phyloP scores from a whole-genome alignment of 306 rosid genomes.

The Aeschynomene evenia region DNA sequence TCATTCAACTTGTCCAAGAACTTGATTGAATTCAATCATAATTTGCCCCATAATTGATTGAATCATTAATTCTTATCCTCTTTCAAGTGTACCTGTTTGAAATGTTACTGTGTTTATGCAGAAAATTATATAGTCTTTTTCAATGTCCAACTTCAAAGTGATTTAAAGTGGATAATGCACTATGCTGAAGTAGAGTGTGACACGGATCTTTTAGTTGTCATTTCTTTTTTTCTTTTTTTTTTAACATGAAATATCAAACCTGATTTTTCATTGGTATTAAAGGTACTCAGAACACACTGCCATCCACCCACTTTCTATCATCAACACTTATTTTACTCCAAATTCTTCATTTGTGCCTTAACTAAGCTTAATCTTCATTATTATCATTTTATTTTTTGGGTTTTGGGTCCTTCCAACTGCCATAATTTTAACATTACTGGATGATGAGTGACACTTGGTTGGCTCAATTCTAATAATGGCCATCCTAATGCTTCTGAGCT shows the following conservation, averaged over 20 bases:
- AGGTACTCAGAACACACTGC: constrained; percentile 30
- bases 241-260: constrained; percentile 35
- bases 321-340: constrained; percentile 26
- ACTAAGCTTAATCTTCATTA: constrained; percentile 33
- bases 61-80: neutral
- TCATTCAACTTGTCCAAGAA: neutral
- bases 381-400: constrained; percentile 20
- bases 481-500: constrained; percentile 31
- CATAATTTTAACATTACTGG: constrained; percentile 34
- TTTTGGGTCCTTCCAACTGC: constrained; percentile 11
- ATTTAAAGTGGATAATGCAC: constrained; percentile 46
- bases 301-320: constrained; percentile 34
- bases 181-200: constrained; percentile 44
- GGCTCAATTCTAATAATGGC: constrained; percentile 28
- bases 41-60: constrained; percentile 11
- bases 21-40: neutral
- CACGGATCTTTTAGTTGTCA: constrained; percentile 36
- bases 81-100: constrained; percentile 13
- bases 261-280: constrained; percentile 32
- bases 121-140: constrained; percentile 9
- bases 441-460: constrained; percentile 30
- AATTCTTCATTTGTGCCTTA: constrained; percentile 22
- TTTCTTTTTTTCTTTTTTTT: constrained; percentile 36
- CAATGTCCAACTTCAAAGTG: constrained; percentile 28
- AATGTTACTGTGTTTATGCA: constrained; percentile 18